Percentiles rank a stretch among this genome's conserved stretches.
phyloP scores from a whole-genome alignment of 1,139 yeast genomes.

The Geotrichum siamense region DNA sequence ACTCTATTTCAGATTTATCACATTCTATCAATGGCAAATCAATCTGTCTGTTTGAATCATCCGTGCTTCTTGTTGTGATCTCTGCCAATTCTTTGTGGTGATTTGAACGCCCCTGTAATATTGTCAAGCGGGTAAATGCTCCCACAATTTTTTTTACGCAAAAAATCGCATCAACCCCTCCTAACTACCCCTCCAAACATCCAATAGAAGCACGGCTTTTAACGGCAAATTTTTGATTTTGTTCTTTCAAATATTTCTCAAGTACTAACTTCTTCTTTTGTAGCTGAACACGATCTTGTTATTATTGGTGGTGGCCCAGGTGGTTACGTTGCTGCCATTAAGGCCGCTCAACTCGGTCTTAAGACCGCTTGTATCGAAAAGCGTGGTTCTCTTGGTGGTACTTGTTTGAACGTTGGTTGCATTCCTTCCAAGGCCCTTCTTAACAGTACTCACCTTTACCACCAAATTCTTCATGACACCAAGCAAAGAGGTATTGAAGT shows the following conservation, averaged over 20 bases:
- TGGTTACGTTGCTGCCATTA: conserved; percentile 94
- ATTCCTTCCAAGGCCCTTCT: conserved; percentile 94
- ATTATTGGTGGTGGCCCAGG: conserved; percentile 99
- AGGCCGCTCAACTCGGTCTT: conserved; percentile 92
- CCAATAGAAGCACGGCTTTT: not conserved
- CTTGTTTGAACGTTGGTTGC: conserved; percentile 97
- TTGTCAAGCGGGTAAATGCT: conserved; percentile 14
- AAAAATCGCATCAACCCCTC: too few relatives aligned
- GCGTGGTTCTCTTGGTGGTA: conserved; percentile 95
- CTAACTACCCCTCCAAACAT: conserved; percentile 3
- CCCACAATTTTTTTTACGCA: conserved; percentile 4
- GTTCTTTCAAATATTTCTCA: too few relatives aligned
- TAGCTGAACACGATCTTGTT: conserved; percentile 74
- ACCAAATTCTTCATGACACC: conserved; percentile 80
- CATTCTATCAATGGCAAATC: not conserved
- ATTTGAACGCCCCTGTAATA: too few relatives aligned
- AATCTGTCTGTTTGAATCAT: not conserved
- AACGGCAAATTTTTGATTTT: too few relatives aligned
- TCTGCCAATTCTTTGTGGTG: not conserved
- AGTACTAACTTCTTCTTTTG: not conserved
- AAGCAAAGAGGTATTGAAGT: conserved; percentile 86
- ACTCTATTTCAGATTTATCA: not conserved
- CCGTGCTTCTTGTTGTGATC: not conserved
- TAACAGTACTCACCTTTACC: conserved; percentile 91
- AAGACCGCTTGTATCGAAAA: conserved; percentile 96